Percentiles rank a stretch among this genome's conserved stretches.
phyloP scores from a whole-genome alignment of 202 grass and related monocot species.

The Schoenoplectus tabernaemontani region DNA sequence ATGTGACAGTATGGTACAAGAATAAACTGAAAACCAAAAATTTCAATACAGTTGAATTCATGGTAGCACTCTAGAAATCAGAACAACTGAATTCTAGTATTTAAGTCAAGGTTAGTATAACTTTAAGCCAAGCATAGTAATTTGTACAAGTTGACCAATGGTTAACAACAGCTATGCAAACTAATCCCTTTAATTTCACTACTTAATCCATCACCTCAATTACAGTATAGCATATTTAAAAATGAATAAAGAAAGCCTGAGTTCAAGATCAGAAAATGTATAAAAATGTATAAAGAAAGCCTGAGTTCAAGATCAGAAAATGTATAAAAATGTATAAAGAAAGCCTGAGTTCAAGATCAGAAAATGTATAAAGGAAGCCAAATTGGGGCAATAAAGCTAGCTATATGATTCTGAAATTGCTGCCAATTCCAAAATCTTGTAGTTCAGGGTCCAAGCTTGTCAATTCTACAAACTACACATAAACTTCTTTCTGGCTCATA shows the following conservation, averaged over 20 bases:
- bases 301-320: too few species aligned
- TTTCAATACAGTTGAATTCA: background rate
- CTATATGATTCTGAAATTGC: background rate
- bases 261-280: background rate
- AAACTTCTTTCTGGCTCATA: background rate
- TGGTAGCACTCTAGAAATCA: too few species aligned
- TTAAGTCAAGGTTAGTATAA: background rate
- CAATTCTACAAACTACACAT: background rate
- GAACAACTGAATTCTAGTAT: background rate
- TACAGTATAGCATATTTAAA: background rate
- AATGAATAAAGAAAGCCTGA: background rate
- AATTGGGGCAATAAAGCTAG: background rate
- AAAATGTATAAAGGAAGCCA: too few species aligned
- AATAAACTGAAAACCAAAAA: too few species aligned
- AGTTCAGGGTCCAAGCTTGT: background rate
- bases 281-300: too few species aligned
- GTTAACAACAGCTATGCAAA: background rate
- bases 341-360: too few species aligned
- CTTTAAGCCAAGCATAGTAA: too few species aligned
- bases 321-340: too few species aligned
- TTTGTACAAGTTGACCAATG: background rate
- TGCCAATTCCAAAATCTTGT: too few species aligned
- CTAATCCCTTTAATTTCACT: background rate
- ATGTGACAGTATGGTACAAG: too few species aligned
- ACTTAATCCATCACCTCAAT: background rate